Conservation (phyloP, 169 alveolate species). For the Eimeria sp. region DNA sequence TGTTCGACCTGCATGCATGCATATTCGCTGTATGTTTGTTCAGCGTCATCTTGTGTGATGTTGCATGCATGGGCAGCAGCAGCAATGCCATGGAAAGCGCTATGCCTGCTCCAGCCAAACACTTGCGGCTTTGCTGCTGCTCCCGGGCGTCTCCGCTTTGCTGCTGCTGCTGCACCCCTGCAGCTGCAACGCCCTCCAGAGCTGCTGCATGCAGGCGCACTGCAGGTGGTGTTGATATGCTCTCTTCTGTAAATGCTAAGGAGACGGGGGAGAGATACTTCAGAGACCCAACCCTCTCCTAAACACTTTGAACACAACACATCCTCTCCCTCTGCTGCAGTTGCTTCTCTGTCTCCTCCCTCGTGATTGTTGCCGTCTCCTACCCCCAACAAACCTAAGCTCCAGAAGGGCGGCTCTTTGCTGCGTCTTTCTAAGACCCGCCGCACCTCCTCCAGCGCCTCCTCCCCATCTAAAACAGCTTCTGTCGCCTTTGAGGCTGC, state of each 20-base stretch:
- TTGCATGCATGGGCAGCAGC: slow-evolving; percentile 40
- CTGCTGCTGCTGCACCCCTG: slow-evolving; percentile 1
- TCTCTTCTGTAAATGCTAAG: neutral
- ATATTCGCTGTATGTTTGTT: slow-evolving; percentile 17
- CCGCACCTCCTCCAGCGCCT: slow-evolving; percentile 31
- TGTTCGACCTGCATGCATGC: slow-evolving; percentile 32
- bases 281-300: slow-evolving; percentile 34
- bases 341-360: neutral
- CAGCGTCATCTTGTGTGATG: slow-evolving; percentile 1
- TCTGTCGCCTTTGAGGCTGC: neutral
- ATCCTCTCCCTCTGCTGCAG: neutral
- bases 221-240: slow-evolving; percentile 5
- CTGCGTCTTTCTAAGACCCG: slow-evolving; percentile 8
- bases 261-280: neutral
- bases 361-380: neutral
- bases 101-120: slow-evolving; percentile 42
- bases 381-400: neutral
- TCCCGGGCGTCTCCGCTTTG: neutral
- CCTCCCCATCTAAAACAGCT: neutral
- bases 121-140: slow-evolving; percentile 36
- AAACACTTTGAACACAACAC: neutral
- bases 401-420: neutral
- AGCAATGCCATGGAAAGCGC: slow-evolving; percentile 24
- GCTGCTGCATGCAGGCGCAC: slow-evolving; percentile 29
- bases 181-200: neutral